phyloP scores from a whole-genome alignment of 108 stramenopile species.

The Parietichytrium sp. region DNA sequence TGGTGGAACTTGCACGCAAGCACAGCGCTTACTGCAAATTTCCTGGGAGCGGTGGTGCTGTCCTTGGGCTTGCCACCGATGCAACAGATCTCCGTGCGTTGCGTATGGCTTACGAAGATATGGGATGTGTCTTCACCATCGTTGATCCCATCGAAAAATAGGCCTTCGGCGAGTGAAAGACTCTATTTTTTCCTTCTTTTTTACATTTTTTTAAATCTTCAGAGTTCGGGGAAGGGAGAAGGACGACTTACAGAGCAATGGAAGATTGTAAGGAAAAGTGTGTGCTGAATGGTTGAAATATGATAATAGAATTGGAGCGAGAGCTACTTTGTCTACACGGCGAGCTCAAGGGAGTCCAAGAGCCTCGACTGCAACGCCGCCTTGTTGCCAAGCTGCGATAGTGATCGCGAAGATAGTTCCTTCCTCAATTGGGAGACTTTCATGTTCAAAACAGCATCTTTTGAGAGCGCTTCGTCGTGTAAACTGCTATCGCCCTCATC shows the following conservation, averaged over 20 bases:
- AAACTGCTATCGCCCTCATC: not conserved
- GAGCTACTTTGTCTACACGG: too few species aligned
- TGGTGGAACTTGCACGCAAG: slow-evolving; percentile 27
- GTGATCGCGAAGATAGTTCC: not conserved
- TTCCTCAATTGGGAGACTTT: slow-evolving; percentile 22
- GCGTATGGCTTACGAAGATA: not conserved
- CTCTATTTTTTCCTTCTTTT: too few species aligned
- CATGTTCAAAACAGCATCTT: not conserved
- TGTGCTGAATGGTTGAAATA: too few species aligned
- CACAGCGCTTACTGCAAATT: slow-evolving; percentile 44
- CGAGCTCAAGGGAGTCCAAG: not conserved
- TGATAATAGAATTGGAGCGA: too few species aligned
- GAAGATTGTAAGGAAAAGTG: too few species aligned
- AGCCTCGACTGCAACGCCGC: not conserved
- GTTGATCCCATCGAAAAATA: too few species aligned
- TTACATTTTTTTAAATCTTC: too few species aligned
- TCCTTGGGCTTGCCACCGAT: slow-evolving; percentile 34
- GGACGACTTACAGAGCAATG: too few species aligned
- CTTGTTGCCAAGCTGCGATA: slow-evolving; percentile 37
- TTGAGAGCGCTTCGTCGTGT: not conserved
- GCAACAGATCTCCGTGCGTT: not conserved
- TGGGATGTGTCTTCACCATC: slow-evolving; percentile 13
- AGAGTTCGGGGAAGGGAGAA: too few species aligned
- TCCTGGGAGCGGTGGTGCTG: slow-evolving; percentile 48
- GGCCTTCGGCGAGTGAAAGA: too few species aligned